phyloP scores from a whole-genome alignment of 306 rosid genomes.

The Oxytropis ochrocephala region DNA sequence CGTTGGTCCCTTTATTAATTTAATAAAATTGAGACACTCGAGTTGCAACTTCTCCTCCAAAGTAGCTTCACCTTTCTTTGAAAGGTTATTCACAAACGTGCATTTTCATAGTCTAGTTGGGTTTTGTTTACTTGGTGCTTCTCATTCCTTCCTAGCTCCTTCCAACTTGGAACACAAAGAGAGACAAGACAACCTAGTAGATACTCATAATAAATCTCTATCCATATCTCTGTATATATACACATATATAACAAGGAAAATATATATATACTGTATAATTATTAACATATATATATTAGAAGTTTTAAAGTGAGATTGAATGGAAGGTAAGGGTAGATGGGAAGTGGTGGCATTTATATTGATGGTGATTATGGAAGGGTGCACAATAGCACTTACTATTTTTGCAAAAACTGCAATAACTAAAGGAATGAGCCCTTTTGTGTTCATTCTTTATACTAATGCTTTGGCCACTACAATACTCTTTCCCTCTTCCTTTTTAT shows the following conservation, averaged over 20 bases:
- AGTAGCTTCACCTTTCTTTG: conserved; percentile 33
- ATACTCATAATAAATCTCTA: background rate
- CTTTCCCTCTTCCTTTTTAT: conserved; percentile 51
- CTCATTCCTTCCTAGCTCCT: conserved; percentile 19
- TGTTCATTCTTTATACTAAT: conserved; percentile 61
- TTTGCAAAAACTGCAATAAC: conserved; percentile 58
- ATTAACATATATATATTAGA: background rate
- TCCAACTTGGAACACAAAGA: background rate
- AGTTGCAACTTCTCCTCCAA: conserved; percentile 41
- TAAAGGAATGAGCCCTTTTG: conserved; percentile 61
- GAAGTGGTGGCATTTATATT: conserved; percentile 42
- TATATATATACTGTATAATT: background rate
- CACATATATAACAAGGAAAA: background rate
- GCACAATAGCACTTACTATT: conserved; percentile 57
- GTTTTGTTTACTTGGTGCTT: background rate
- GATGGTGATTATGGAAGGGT: conserved; percentile 68
- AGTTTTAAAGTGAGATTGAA: background rate
- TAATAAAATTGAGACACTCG: conserved; percentile 27
- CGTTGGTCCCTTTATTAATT: conserved; percentile 23
- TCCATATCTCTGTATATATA: background rate
- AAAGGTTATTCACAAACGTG: conserved; percentile 24
- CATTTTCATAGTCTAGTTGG: background rate
- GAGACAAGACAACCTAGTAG: background rate
- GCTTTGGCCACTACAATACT: conserved; percentile 46
- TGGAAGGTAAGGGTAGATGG: conserved; percentile 22